Evolutionary conservation across 2,329 filamentous ascomycete genomes (phyloP).

Genomic region (Colletotrichum salicis): DNA sequence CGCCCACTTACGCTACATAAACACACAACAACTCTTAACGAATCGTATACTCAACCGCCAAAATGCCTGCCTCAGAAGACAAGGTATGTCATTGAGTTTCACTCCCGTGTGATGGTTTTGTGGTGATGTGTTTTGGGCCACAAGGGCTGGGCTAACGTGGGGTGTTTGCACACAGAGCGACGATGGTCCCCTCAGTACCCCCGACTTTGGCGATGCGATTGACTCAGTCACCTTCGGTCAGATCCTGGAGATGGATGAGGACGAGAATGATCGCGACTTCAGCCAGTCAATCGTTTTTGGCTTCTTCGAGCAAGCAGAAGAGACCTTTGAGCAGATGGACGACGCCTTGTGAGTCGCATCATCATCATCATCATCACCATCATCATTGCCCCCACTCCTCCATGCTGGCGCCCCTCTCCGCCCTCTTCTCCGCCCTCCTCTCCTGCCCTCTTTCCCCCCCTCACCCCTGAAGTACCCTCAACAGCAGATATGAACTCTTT

Average conservation of each 20-base stretch:
- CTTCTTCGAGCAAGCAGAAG: slow-evolving; percentile 91
- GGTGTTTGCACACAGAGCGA: slow-evolving; percentile 37
- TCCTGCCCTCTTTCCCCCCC: neutral
- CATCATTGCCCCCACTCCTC: neutral
- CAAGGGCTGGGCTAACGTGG: slow-evolving; percentile 25
- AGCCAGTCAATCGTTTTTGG: slow-evolving; percentile 88
- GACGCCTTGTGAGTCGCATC: slow-evolving; percentile 74
- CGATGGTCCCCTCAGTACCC: slow-evolving; percentile 42
- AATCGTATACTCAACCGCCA: slow-evolving; percentile 10
- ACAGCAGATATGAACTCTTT: neutral
- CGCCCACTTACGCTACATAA: slow-evolving; percentile 9
- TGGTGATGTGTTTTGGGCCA: slow-evolving; percentile 34
- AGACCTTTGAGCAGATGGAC: slow-evolving; percentile 89
- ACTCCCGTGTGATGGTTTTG: slow-evolving; percentile 38
- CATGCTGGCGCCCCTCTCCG: slow-evolving; percentile 16
- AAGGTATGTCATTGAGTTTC: slow-evolving; percentile 43
- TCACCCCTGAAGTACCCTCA: slow-evolving; percentile 1
- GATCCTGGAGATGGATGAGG: slow-evolving; percentile 98
- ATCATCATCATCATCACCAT: neutral
- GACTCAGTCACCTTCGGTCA: slow-evolving; percentile 87
- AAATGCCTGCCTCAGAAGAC: slow-evolving; percentile 42
- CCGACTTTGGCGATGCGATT: slow-evolving; percentile 75
- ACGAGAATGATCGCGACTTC: slow-evolving; percentile 85
- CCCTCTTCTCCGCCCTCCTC: slow-evolving; percentile 7
- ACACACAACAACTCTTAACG: slow-evolving; percentile 13